Evolutionary conservation across 148 eudicot genomes (phyloP), one percentile per base, ranked within the genome.

Genomic region (Pouteria glomerata): DNA sequence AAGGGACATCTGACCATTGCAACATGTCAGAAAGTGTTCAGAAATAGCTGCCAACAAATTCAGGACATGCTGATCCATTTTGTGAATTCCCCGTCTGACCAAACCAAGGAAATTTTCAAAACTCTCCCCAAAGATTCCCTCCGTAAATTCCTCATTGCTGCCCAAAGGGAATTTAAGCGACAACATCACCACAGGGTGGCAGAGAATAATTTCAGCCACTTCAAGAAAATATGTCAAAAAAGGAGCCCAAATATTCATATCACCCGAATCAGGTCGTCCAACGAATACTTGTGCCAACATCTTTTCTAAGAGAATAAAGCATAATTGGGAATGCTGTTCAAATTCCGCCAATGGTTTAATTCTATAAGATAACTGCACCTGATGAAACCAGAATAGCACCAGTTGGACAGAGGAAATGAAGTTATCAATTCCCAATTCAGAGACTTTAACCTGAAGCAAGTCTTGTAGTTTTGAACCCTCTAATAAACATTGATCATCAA

Each of bases 381-480:
- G 94, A 82, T 82, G 73, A 65, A 87, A 68, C 91, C 94, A 92
- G 78, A 89, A 95, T 44, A 95, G 83, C 73, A 92, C 78, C 47
- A 85, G 84, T 75, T 83, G 82, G 44, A 92, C 67, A 48, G 87
- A 78, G 37, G 85, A 73, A 74, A 83, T 56, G 51, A 84, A 48
- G 24, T 86, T 77, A 72, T 86, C 92, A 84, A 74, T 34, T 56
- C 79, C 67, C 78, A 76, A 63, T 62, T 74, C 81, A 68, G 89
- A 79, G 27, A 90, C 72, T 78, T 88, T 92, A 69, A 59, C 77
- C 71, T 79, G 42, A 75, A 95, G 90, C 77, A 95, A 70, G 75
- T 81, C 83, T 42, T 77, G 79, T 44, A 88, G 71, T 64, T 75
- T 57, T 24, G 82, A 62, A 58, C 79, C 73, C 65, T 74, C 76